A percentile compares a stretch with the other conserved stretches of the same genome.
phyloP scores from a whole-genome alignment of 441 rosid species.

The Adansonia rubrostipa region DNA sequence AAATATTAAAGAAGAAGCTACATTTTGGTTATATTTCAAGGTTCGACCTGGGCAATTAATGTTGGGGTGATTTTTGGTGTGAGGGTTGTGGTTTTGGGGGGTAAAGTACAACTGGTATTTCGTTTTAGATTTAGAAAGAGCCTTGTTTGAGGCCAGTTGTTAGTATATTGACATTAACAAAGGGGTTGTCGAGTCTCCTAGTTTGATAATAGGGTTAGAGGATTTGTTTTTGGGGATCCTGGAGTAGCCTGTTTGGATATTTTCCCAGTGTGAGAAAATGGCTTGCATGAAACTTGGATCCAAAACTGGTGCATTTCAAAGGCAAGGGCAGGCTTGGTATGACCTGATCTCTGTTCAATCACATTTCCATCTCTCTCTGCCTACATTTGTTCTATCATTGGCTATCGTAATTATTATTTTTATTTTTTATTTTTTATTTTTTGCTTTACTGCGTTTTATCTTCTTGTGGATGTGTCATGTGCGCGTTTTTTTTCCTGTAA shows the following conservation, averaged over 20 bases:
- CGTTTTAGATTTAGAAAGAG: constrained; percentile 21
- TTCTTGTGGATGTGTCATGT: background rate
- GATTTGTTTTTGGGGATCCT: constrained; percentile 9
- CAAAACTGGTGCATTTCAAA: constrained; percentile 85
- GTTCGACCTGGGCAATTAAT: constrained; percentile 16
- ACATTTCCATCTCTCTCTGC: constrained; percentile 17
- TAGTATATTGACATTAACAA: background rate
- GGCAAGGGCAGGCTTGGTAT: constrained; percentile 98
- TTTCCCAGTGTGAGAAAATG: constrained; percentile 50
- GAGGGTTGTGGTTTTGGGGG: constrained; percentile 16
- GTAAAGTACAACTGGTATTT: constrained; percentile 19
- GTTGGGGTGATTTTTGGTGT: constrained; percentile 23
- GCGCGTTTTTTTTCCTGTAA: background rate
- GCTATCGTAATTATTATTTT: background rate
- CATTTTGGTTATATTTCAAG: constrained; percentile 31
- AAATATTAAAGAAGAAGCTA: constrained; percentile 28
- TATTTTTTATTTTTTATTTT: background rate
- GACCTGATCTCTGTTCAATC: constrained; percentile 32
- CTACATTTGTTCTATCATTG: background rate
- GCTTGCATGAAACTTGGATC: constrained; percentile 94
- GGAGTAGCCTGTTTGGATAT: constrained; percentile 15
- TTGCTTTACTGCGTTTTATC: constrained; percentile 13
- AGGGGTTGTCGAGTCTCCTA: background rate
- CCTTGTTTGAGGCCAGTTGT: background rate
- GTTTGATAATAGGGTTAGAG: background rate